phyloP scores from a whole-genome alignment of 2,329 filamentous ascomycete species.

The Fusarium longipes region DNA sequence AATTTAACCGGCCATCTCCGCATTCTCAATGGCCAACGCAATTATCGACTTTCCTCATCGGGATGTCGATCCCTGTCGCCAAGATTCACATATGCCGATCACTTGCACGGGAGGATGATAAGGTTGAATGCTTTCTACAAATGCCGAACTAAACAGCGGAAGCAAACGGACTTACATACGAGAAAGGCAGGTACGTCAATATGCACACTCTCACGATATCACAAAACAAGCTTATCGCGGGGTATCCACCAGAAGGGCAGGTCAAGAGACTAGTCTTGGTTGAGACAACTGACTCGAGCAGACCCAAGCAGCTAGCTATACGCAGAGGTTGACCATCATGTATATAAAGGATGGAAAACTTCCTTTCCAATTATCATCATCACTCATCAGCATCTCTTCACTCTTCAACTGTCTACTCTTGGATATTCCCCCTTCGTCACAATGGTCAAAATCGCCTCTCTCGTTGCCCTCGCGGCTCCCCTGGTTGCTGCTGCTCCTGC shows the following conservation, averaged over 20 bases:
- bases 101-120: slow-evolving; percentile 25
- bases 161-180: slow-evolving; percentile 14
- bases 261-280: background rate
- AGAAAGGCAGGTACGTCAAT: slow-evolving; percentile 25
- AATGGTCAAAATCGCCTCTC: slow-evolving; percentile 32
- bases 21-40: slow-evolving; percentile 11
- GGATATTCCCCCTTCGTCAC: background rate
- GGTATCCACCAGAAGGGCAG: slow-evolving; percentile 11
- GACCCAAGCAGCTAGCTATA: background rate
- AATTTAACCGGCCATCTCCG: slow-evolving; percentile 8
- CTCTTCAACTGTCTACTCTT: slow-evolving; percentile 21
- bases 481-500: slow-evolving; percentile 22
- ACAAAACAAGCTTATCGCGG: slow-evolving; percentile 23
- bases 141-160: slow-evolving; percentile 28
- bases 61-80: slow-evolving; percentile 20
- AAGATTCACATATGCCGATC: slow-evolving; percentile 24
- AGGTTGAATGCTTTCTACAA: slow-evolving; percentile 20
- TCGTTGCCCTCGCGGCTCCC: slow-evolving; percentile 25
- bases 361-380: background rate
- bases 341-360: slow-evolving; percentile 14
- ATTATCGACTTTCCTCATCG: slow-evolving; percentile 30
- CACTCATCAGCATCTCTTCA: slow-evolving; percentile 15
- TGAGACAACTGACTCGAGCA: background rate
- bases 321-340: background rate
- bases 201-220: background rate